Base-by-base conservation (phyloP, 2,329 filamentous ascomycete genomes). In the Fusarium sp. region DNA sequence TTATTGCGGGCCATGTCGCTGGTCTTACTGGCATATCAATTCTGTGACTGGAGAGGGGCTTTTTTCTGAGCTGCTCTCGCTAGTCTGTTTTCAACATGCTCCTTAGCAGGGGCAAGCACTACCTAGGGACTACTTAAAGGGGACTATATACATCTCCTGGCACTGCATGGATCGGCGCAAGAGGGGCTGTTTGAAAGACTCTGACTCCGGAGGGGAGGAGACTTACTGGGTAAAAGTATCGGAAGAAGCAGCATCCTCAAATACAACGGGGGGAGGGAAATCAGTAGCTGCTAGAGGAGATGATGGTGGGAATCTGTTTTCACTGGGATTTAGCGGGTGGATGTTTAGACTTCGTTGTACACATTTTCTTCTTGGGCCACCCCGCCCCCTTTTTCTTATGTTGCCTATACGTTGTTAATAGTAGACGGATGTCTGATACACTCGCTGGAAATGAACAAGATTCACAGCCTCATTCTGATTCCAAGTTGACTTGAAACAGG, bases 111-210 rank as follows among this genome's bases (percentile, higher is more conserved):
- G 37, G 45, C 36, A 54, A 54, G 45, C 36, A 68, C 13, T 33
- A 29, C 27, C 42, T 65, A 65, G 68, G 68, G 65, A 58, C 53
- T 58, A 57, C 42, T 54, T 54, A 33, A 33, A 47, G 46, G 58
- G 55, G 48, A 45, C 50, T 58, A 44, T 39, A 62, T 51, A 33
- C 27, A 36, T 54, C 48, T 54, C 61, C 56, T 63, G 51, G 46
- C 53, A 59, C 46, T 72, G 70, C 70, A 72, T 72, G 63, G 64
- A 46, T 68, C 57, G 70, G 70, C 70, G 70, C 53, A 72, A 61
- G 59, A 39, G 55, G 62, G 64, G 62, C 45, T 60, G 57, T 48
- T 68, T 62, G 59, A 63, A 55, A 50, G 59, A 56, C 55, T 63
- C 59, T 45, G 57, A 63, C 52, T 55, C 44, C 57, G 54, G 61